phyloP scores from a whole-genome alignment of 179 eudicot species.

The Corrigiola litoralis region DNA sequence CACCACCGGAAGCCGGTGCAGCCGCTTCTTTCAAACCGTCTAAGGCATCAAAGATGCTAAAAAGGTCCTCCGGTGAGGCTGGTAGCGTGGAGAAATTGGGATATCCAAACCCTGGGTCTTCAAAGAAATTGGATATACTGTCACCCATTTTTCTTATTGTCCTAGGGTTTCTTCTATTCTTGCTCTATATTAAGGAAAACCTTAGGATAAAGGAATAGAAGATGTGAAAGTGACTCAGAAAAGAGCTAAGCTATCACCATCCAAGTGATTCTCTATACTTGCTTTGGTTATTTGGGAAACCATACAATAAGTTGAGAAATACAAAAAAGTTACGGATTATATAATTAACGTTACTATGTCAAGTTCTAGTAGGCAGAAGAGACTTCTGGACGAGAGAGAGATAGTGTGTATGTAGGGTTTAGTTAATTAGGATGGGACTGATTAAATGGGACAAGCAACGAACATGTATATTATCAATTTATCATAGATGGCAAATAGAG shows the following conservation, averaged over 20 bases:
- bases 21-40: constrained; percentile 29
- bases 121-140: constrained; percentile 40
- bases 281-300: neutral
- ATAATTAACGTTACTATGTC: too few species aligned
- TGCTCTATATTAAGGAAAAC: neutral
- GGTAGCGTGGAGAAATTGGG: constrained; percentile 17
- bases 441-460: too few species aligned
- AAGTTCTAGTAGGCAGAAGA: too few species aligned
- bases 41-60: constrained; percentile 70
- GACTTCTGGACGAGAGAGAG: too few species aligned
- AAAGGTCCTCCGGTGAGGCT: constrained; percentile 52
- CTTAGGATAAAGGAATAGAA: neutral
- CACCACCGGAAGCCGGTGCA: neutral
- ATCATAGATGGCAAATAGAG: too few species aligned
- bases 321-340: neutral
- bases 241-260: constrained; percentile 29
- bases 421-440: too few species aligned
- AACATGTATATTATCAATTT: too few species aligned
- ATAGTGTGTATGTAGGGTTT: too few species aligned
- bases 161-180: constrained; percentile 15
- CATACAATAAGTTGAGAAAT: neutral
- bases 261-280: constrained; percentile 11
- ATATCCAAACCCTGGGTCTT: constrained; percentile 34
- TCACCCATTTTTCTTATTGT: constrained; percentile 19
- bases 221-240: constrained; percentile 24